Percentiles rank a stretch among this genome's conserved stretches.
Evolutionary conservation across 768 basidiomycete genomes (phyloP).

Genomic region (Postia placenta): DNA sequence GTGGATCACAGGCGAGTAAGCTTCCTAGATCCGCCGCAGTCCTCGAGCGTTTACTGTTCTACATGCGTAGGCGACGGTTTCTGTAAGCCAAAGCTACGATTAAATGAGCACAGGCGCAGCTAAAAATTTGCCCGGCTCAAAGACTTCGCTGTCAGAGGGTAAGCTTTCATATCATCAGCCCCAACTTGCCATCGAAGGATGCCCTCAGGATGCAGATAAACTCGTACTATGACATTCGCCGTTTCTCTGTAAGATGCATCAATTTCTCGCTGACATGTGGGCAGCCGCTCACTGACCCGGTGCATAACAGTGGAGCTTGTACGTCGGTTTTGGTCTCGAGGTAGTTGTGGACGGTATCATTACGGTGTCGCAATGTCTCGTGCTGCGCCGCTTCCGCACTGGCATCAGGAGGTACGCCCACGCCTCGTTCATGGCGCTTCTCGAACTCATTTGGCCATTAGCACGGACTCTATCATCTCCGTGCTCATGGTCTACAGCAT

Average conservation of each 20-base stretch:
- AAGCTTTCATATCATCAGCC: not conserved
- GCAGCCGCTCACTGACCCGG: not conserved
- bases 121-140: not conserved
- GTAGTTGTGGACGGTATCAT: slow-evolving; percentile 10
- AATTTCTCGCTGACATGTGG: not conserved
- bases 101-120: not conserved
- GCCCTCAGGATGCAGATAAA: slow-evolving; percentile 4
- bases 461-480: slow-evolving; percentile 12
- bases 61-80: not conserved
- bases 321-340: slow-evolving; percentile 13
- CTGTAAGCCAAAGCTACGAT: slow-evolving; percentile 4
- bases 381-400: slow-evolving; percentile 8
- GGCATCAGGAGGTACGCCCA: slow-evolving; percentile 9
- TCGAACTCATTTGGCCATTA: not conserved
- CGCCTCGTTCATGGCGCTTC: not conserved
- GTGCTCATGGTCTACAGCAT: slow-evolving; percentile 14
- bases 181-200: too few relatives aligned
- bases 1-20: slow-evolving; percentile 1
- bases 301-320: slow-evolving; percentile 13
- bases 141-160: slow-evolving; percentile 10
- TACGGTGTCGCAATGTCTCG: slow-evolving; percentile 10
- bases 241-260: slow-evolving; percentile 6
- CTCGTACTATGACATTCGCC: slow-evolving; percentile 3
- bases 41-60: not conserved
- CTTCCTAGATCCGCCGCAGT: not conserved